Evolutionary conservation across 1,284 basidiomycete species (phyloP), one percentile per base, ranked within the genome.

Genomic region (Termitomyces sp.): DNA sequence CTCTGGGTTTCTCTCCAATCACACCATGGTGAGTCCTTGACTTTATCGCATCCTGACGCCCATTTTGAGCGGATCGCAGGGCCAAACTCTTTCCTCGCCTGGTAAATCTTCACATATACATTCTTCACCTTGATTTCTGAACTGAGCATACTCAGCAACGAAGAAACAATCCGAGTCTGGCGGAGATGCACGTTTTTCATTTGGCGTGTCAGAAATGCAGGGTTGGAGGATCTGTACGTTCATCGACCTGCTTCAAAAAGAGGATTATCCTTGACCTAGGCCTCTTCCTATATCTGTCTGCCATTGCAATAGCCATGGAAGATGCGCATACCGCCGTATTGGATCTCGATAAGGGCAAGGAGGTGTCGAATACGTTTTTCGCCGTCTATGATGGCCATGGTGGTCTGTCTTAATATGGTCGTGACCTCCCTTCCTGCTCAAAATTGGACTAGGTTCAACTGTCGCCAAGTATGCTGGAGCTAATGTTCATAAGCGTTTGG

Each of bases 331-430:
- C 93, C n/a, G 81, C 86, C 50, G 76, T 93, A 30, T 76, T 98
- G 40, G 76, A 82, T 57, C 71, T 91, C 54, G 85, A 85, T 54
- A 76, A 76, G 34, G 74, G 72, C 21, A 71, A 72, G 42, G 65
- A 74, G 4, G 77, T 81, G 28, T 77, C 78, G 15, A 89, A 89
- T 67, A 77, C 86, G 0, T 96, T 98, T 73, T 98, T 98, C 65
- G 96, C 91, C 36, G 95, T 99, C 1, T 99, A 98, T 68, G 97
- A 99, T 72, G 97, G 97, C 21, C 97, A 99, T 68, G 97, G 97
- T 59, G 97, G 94, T 94, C 67, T 61, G 88, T 72, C 34, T 38
- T 52, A 47, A 45, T 55, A 30, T 13, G 4, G 21, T 21, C n/a
- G 21, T 43, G 46, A 5, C 28, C 6, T 36, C 48, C 54, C 54